These are phyloP conservation scores for Physcia stellaris DNA, from an alignment of 495 filamentous ascomycete species.

Conservation along the genomic window DNA sequence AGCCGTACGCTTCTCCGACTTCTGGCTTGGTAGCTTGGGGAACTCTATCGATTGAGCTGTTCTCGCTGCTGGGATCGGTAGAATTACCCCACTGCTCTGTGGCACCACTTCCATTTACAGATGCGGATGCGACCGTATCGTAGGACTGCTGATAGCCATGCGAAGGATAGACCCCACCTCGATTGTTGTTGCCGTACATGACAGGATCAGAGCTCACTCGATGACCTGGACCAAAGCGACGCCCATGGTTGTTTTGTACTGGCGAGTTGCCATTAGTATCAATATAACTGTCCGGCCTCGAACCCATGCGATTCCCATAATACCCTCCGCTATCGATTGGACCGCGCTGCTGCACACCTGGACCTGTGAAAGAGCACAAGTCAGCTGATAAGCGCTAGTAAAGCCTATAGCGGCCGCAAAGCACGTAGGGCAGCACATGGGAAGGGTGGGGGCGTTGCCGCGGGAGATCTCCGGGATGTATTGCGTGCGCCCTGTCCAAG, in stretches of 20 bases:
- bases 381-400: no score
- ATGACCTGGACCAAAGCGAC: slow-evolving; percentile 30
- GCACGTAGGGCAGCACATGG: slow-evolving; percentile 6
- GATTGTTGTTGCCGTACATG: slow-evolving; percentile 24
- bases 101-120: slow-evolving; percentile 53
- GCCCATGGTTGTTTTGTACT: slow-evolving; percentile 26
- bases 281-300: slow-evolving; percentile 43
- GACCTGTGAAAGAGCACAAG: slow-evolving; percentile 3
- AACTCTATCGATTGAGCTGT: slow-evolving; percentile 72
- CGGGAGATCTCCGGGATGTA: no score
- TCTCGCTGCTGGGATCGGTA: slow-evolving; percentile 81
- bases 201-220: slow-evolving; percentile 37
- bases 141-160: slow-evolving; percentile 63
- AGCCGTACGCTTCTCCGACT: slow-evolving; percentile 40
- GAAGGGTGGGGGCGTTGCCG: no score
- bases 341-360: slow-evolving; percentile 6
- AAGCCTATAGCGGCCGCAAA: no score
- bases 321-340: slow-evolving; percentile 13
- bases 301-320: slow-evolving; percentile 29
- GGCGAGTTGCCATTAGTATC: slow-evolving; percentile 34
- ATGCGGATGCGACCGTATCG: slow-evolving; percentile 66
- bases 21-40: slow-evolving; percentile 44
- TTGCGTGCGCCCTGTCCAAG: no score
- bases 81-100: slow-evolving; percentile 63
- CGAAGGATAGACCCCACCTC: slow-evolving; percentile 43